A percentile compares a stretch with the other conserved stretches of the same genome.
Evolutionary conservation across 352 stramenopile species (phyloP).

Genomic region (Globisporangium camurandrum): DNA sequence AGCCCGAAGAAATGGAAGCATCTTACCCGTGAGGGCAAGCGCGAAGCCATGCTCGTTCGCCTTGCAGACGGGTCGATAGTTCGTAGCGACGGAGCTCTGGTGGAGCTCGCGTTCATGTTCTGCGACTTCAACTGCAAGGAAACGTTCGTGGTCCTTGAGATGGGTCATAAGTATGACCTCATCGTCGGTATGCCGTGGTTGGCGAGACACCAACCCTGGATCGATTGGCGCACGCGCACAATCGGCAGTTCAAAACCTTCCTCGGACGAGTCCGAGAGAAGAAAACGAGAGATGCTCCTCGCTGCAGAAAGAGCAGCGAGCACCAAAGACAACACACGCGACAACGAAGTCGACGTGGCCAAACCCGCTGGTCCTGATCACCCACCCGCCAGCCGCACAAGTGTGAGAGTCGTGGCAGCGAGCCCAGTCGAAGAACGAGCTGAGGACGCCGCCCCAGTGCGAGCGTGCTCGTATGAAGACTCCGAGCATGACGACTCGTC

Average conservation of each 20-base stretch:
- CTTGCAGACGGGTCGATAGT: constrained; percentile 1
- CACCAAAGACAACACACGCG: no score
- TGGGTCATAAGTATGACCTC: constrained; percentile 2
- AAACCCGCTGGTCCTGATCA: not conserved
- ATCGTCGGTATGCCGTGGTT: constrained; percentile 4
- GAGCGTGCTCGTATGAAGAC: no score
- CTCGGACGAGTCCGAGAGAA: not conserved
- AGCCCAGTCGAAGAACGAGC: no score
- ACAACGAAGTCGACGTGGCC: not conserved
- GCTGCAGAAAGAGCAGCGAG: no score
- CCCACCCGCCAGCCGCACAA: no score
- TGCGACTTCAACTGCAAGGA: constrained; percentile 7
- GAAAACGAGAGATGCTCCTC: no score
- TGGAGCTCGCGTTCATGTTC: constrained; percentile 1
- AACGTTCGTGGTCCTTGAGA: constrained; percentile 4
- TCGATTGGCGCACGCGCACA: constrained; percentile 4
- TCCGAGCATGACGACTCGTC: no score
- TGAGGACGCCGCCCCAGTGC: no score
- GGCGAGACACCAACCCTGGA: constrained; percentile 1
- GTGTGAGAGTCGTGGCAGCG: not conserved
- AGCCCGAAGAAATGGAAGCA: not conserved
- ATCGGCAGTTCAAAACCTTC: not conserved
- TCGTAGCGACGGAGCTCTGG: constrained; percentile 2
- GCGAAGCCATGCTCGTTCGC: constrained; percentile 1
- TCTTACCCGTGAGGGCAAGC: not conserved